Base-by-base conservation (phyloP, 1,139 yeast species). In the Diutina scorzettiae region DNA sequence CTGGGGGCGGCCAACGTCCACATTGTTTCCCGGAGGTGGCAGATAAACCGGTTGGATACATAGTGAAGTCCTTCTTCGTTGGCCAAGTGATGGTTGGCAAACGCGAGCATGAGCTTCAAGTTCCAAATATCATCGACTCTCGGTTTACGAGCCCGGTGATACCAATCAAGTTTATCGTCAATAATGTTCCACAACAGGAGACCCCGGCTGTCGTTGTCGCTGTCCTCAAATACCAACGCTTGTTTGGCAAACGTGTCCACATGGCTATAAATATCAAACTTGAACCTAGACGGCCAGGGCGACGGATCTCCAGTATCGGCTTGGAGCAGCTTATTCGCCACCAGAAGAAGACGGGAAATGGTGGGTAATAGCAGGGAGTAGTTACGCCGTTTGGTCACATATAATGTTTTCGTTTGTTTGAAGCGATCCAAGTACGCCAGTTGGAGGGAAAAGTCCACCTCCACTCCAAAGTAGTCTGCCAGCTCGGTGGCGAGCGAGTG, bases 61-160 rank as follows among this genome's bases (percentile, higher is more conserved):
- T 32, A 32, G 11, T 32, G 37, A 4, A 32, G 8, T 5, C 6
- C 14, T 12, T 32, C 24, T 5, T 21, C 24, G 4, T 32, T 16
- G 17, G 11, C 9, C 21, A 32, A 20, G 4, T 32, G 21, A 21
- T 32, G 11, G 7, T 21, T 12, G n/a, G 37, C 37, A 32, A 20
- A 32, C 8, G 37, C 75, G 56, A 83, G 79, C 16, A 84, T 58
- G 34, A 84, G 56, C 46, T 72, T 69, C 46, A 83, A 58, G 49
- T 79, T 81, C 82, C 86, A 78, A 42, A 82, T 56, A 44, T 80
- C 83, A 44, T 80, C 82, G 2, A 66, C 54, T 1, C 57, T 54
- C 18, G 86, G 83, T 1, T 50, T 48, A 14, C 50, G 48, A 1
- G 78, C 78, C 51, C 73, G 60, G 3, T 57, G 53, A 28, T 60